phyloP scores from a whole-genome alignment of 257 asterid species.

The Capsicum pubescens region DNA sequence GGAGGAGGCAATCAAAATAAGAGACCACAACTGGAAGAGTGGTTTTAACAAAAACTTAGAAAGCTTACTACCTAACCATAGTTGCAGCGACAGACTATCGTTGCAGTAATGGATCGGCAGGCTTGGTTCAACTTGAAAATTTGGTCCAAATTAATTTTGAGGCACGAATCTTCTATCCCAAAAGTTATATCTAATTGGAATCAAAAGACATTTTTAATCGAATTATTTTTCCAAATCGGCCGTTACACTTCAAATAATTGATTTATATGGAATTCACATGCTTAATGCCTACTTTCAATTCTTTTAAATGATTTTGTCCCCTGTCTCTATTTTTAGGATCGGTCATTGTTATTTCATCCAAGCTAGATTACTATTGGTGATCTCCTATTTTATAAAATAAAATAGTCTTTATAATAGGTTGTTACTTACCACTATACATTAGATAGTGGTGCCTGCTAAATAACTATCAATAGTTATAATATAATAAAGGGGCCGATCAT shows the following conservation, averaged over 20 bases:
- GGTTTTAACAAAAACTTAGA: too few relatives aligned
- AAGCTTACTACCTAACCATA: too few relatives aligned
- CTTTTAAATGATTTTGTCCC: slow-evolving; percentile 17
- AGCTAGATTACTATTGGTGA: slow-evolving; percentile 10
- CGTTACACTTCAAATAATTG: not conserved
- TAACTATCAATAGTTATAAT: not conserved
- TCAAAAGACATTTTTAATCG: too few relatives aligned
- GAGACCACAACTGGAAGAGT: too few relatives aligned
- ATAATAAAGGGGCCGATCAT: not conserved
- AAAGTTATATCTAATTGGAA: too few relatives aligned
- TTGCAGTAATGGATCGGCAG: too few relatives aligned
- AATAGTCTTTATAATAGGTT: slow-evolving; percentile 12
- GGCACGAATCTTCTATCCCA: too few relatives aligned
- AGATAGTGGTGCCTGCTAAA: not conserved
- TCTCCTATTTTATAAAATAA: not conserved
- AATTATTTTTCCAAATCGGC: too few relatives aligned
- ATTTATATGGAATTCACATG: not conserved
- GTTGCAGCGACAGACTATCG: too few relatives aligned
- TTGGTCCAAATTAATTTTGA: too few relatives aligned
- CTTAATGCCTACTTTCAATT: slow-evolving; percentile 11
- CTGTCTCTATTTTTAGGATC: not conserved
- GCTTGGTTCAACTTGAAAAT: too few relatives aligned
- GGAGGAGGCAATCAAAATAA: too few relatives aligned
- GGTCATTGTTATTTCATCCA: slow-evolving; percentile 20
- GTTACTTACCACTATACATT: slow-evolving; percentile 6